Base-by-base conservation (phyloP, 768 basidiomycete species). In the Hericium coralloides region DNA sequence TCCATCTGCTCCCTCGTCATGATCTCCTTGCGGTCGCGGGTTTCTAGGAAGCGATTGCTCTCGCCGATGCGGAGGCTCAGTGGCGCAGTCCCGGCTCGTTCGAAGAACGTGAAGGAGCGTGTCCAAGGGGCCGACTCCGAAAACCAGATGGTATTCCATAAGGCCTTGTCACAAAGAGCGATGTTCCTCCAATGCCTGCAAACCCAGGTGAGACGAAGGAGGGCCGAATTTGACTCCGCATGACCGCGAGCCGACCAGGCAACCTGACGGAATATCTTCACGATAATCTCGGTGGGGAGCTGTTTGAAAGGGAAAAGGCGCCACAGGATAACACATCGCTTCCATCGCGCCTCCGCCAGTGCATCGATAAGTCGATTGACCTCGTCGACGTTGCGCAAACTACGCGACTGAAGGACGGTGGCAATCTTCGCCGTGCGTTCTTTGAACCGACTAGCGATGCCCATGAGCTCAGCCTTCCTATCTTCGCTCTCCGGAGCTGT, bases 41-140 rank as follows among this genome's bases (percentile, higher is more conserved):
- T n/a, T n/a, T 23, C 8, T 20, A 55, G 55, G 43, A 38, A 57
- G 53, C 50, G 58, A 5, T 20, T 62, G 9, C 63, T 58, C 49
- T 79, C 84, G 63, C 78, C 76, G 62, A 89, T 78, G 36, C 83
- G 79, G n/a, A 89, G 61, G 56, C 87, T 84, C 59, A 89, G 63
- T 2, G 79, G 71, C 2, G 81, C 72, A 2, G 72, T 65, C 1
- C 79, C 79, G 2, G 85, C 78, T 53, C 87, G 74, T 18, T 79
- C 72, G 56, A 88, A 71, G 75, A 80, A 87, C 49, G 76, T 70
- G 55, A 77, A 70, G 6, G 85, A 79, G 36, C 79, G 77, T 15
- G 73, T 67, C 60, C 78, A 82, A 14, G 76, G 72, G 49, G 79
- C 73, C 14, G 62, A 55, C 43, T 84, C 81, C 51, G 74, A 74